Evolutionary conservation across 306 rosid species (phyloP), one percentile per base, ranked within the genome.

Genomic region (Canavalia gladiata): DNA sequence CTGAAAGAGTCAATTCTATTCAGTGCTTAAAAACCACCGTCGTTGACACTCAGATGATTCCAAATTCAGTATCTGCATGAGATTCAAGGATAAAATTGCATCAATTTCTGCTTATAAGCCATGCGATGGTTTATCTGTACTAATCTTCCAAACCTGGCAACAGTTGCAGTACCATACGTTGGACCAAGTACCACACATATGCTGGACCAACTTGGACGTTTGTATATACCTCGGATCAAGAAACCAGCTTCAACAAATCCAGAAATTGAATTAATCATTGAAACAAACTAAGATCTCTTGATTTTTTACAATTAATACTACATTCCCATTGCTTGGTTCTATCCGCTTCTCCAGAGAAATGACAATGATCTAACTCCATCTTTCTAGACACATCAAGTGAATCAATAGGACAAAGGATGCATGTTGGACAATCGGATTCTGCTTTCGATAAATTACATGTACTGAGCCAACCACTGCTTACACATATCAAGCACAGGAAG

Each of bases 401-500:
- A 75, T 33, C 39, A 52, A 39, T 9, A 39, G 56, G 29, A 75
- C 72, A 42, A 64, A 63, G 81, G 47, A 56, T 72, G 76, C 72
- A 43, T 58, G 74, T 62, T 50, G 72, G 84, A 73, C 73, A 82
- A 82, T 63, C 66, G 46, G 46, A 31, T 52, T 58, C 76, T 66
- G 56, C 77, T 31, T 73, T 81, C 73, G 74, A 78, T 57, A 43
- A 43, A 54, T 85, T 88, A 95, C 99, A 95, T 93, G 87, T 90
- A 91, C 85, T 91, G 97, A 80, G 97, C 97, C 91, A 95, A 85
- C 99, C 99, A 95, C 73, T 95, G 99, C 87, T 95, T 95, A 86
- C 99, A 95, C 98, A 95, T 93, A 84, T 95, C 99, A 68, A 95
- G 97, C 82, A 95, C 99, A 0, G 98, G 97, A 82, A 93, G 99